phyloP scores from a whole-genome alignment of 371 early-diverging fungal genomes.

The Circinella umbellata region DNA sequence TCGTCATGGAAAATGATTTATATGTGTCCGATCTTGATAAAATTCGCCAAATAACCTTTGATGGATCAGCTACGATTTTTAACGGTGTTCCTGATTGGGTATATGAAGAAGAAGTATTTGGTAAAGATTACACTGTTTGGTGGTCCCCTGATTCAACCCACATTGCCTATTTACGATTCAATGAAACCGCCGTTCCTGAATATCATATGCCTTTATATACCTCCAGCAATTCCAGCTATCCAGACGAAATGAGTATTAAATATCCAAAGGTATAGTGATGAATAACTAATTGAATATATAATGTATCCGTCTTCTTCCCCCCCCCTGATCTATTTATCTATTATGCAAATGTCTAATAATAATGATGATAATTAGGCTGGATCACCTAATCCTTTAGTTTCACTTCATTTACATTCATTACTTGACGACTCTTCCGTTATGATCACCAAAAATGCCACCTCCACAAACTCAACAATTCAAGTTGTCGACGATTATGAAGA shows the following conservation, averaged over 20 bases:
- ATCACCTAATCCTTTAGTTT: slow-evolving; percentile 81
- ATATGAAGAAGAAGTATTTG: slow-evolving; percentile 95
- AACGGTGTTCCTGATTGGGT: slow-evolving; percentile 98
- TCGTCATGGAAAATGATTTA: slow-evolving; percentile 88
- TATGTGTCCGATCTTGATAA: slow-evolving; percentile 73
- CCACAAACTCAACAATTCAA: slow-evolving; percentile 18
- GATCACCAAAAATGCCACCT: slow-evolving; percentile 37
- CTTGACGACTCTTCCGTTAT: slow-evolving; percentile 33
- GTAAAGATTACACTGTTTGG: slow-evolving; percentile 75
- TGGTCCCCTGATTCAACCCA: slow-evolving; percentile 88
- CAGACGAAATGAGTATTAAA: slow-evolving; percentile 71
- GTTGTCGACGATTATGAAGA: slow-evolving; percentile 23
- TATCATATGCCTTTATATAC: slow-evolving; percentile 75
- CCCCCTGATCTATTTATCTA: too few relatives aligned
- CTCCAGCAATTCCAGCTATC: slow-evolving; percentile 63
- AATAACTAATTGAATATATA: too few relatives aligned
- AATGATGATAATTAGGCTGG: slow-evolving; percentile 59
- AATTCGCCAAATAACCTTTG: slow-evolving; percentile 80
- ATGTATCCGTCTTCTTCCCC: too few relatives aligned
- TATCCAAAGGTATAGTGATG: slow-evolving; percentile 78
- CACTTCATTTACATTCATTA: slow-evolving; percentile 70
- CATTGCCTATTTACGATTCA: slow-evolving; percentile 84
- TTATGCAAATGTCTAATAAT: too few relatives aligned
- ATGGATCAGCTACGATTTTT: slow-evolving; percentile 84
- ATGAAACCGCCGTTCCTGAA: slow-evolving; percentile 86